A percentile compares a stretch with the other conserved stretches of the same genome.
phyloP scores from a whole-genome alignment of 2,329 filamentous ascomycete species.

The Colletotrichum filicis region DNA sequence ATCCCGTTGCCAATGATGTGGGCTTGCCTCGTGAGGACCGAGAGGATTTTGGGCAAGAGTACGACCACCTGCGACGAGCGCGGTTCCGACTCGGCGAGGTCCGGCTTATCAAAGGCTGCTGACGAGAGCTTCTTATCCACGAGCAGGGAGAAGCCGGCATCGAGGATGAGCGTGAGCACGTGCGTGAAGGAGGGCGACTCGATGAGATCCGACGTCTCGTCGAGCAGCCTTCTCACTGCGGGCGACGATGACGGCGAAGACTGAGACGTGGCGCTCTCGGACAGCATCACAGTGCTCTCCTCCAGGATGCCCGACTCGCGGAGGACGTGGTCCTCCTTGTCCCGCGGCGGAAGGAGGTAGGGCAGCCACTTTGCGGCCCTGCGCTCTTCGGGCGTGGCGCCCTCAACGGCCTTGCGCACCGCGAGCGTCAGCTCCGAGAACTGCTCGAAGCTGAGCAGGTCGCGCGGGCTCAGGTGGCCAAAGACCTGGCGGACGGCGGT shows the following conservation, averaged over 20 bases:
- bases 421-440: conserved; percentile 85
- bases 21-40: conserved; percentile 89
- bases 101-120: conserved; percentile 77
- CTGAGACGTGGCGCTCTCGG: conserved; percentile 44
- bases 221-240: conserved; percentile 83
- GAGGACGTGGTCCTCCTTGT: conserved; percentile 86
- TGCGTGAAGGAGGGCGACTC: conserved; percentile 92
- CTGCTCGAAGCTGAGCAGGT: conserved; percentile 84
- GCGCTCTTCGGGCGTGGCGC: conserved; percentile 56
- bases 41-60: conserved; percentile 87
- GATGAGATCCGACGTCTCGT: conserved; percentile 95
- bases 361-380: conserved; percentile 76
- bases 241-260: conserved; percentile 55
- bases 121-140: conserved; percentile 84
- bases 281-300: conserved; percentile 55
- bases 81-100: conserved; percentile 30
- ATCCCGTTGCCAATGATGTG: conserved; percentile 86
- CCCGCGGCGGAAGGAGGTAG: conserved; percentile 82
- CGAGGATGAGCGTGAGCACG: conserved; percentile 86
- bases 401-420: conserved; percentile 87
- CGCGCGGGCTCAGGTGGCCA: conserved; percentile 86
- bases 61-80: conserved; percentile 67
- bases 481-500: conserved; percentile 90
- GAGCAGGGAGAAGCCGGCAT: conserved; percentile 86
- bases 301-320: conserved; percentile 83